phyloP scores from a whole-genome alignment of 2,329 filamentous ascomycete species.

The Aphanoascus verrucosus region DNA sequence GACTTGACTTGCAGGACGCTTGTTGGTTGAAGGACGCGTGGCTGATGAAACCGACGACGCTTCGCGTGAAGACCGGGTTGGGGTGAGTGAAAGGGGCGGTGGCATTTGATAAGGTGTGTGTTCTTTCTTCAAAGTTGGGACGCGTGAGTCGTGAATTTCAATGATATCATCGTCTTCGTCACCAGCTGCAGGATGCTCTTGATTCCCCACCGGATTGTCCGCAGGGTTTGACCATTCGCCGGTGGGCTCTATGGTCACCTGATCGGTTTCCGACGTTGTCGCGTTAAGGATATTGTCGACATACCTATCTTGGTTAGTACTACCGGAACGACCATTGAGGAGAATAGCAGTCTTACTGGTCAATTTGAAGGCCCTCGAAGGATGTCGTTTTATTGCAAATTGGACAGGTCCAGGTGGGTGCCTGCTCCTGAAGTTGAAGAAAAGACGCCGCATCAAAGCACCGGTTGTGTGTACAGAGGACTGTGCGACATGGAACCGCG shows the following conservation, averaged over 20 bases:
- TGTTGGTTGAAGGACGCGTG: constrained; percentile 30
- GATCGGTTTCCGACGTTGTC: constrained; percentile 61
- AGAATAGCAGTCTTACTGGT: constrained; percentile 53
- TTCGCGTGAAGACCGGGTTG: constrained; percentile 28
- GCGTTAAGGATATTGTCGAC: constrained; percentile 74
- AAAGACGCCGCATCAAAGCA: constrained; percentile 94
- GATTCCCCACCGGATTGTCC: constrained; percentile 28
- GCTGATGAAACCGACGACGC: constrained; percentile 32
- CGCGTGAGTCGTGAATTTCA: constrained; percentile 36
- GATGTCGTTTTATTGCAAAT: constrained; percentile 76
- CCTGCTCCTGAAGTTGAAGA: constrained; percentile 87
- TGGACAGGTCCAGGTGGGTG: constrained; percentile 91
- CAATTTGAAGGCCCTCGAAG: constrained; percentile 73
- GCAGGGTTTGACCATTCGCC: constrained; percentile 59
- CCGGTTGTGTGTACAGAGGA: constrained; percentile 75
- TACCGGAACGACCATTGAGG: neutral
- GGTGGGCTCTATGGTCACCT: constrained; percentile 81
- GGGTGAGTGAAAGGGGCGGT: constrained; percentile 18
- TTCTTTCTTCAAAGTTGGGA: constrained; percentile 32
- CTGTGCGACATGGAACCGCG: constrained; percentile 64
- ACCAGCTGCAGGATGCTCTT: constrained; percentile 22
- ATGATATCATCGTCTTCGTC: constrained; percentile 43
- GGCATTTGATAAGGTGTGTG: constrained; percentile 21
- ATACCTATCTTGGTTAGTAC: constrained; percentile 46
- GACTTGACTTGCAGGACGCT: constrained; percentile 40